These are phyloP conservation scores for Cyberlindnera sargentensis DNA, from an alignment of 805 yeast genomes.

Conservation along the genomic window DNA sequence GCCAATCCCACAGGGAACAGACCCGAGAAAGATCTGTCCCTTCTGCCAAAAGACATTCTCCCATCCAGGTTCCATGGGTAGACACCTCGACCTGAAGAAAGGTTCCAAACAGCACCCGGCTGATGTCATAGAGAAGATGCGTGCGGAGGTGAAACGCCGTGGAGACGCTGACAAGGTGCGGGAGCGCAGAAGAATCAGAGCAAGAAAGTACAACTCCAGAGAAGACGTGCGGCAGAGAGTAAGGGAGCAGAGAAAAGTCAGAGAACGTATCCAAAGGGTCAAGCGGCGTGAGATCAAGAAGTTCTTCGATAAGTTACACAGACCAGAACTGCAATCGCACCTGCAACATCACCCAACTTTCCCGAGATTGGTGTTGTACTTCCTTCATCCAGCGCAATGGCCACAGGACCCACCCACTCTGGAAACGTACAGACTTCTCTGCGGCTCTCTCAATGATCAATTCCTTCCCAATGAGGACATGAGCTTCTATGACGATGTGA, in stretches of 20 bases:
- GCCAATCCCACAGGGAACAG: constrained; percentile 24
- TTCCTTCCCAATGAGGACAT: constrained; percentile 13
- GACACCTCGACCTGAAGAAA: constrained; percentile 50
- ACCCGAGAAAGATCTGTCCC: constrained; percentile 33
- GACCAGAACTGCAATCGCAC: constrained; percentile 37
- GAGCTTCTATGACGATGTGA: constrained; percentile 21
- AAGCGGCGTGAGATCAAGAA: constrained; percentile 28
- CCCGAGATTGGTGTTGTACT: constrained; percentile 41
- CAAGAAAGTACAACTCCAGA: constrained; percentile 39
- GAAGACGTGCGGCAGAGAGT: constrained; percentile 42
- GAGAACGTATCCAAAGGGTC: constrained; percentile 37
- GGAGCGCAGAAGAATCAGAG: constrained; percentile 32
- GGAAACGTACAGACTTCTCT: constrained; percentile 34
- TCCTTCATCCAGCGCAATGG: constrained; percentile 39
- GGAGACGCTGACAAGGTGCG: constrained; percentile 39
- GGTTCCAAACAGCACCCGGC: constrained; percentile 48
- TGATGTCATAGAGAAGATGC: constrained; percentile 36
- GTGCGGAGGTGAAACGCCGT: constrained; percentile 44
- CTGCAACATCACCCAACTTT: constrained; percentile 42
- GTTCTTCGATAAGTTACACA: constrained; percentile 31
- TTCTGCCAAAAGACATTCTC: constrained; percentile 49
- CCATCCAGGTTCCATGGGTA: constrained; percentile 52
- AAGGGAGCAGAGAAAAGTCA: constrained; percentile 35
- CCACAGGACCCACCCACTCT: constrained; percentile 47
- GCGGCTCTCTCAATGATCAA: constrained; percentile 20